A percentile compares a stretch with the other conserved stretches of the same genome.
These are phyloP conservation scores for Crithidia brevicula DNA, from an alignment of 208 protist genomes.

Conservation along the genomic window DNA sequence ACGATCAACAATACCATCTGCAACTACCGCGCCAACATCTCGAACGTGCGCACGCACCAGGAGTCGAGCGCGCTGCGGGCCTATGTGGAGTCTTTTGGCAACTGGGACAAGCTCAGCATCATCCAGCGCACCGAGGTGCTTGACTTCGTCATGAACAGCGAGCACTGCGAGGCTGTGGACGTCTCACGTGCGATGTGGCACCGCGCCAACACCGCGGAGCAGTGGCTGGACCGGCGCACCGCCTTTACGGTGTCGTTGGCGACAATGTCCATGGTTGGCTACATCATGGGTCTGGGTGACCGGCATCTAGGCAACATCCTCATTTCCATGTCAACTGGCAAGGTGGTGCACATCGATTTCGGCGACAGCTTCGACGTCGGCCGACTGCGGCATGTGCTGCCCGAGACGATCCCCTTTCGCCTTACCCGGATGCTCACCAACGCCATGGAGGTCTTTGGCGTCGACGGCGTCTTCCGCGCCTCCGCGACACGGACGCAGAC, in stretches of 20 bases:
- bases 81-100: constrained; percentile 91
- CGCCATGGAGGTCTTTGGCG: constrained; percentile 99
- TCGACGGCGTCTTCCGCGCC: constrained; percentile 98
- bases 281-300: constrained; percentile 97
- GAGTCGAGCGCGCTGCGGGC: constrained; percentile 75
- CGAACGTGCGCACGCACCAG: constrained; percentile 85
- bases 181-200: constrained; percentile 96
- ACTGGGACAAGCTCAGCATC: constrained; percentile 89
- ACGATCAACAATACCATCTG: constrained; percentile 99
- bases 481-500: constrained; percentile 97
- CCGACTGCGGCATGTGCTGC: constrained; percentile 97
- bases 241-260: constrained; percentile 99
- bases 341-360: constrained; percentile 99
- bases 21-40: constrained; percentile 95
- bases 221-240: constrained; percentile 98
- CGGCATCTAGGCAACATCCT: constrained; percentile 99
- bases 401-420: constrained; percentile 99
- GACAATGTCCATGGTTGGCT: constrained; percentile 98
- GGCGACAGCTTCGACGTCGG: constrained; percentile 99
- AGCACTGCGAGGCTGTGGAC: constrained; percentile 88
- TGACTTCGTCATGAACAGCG: constrained; percentile 98
- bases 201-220: constrained; percentile 96
- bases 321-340: constrained; percentile 97
- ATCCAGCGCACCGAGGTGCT: constrained; percentile 97
- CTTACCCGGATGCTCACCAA: constrained; percentile 99